These are phyloP conservation scores for Ustulina deusta DNA, from an alignment of 2,329 filamentous ascomycete genomes.

Conservation along the genomic window DNA sequence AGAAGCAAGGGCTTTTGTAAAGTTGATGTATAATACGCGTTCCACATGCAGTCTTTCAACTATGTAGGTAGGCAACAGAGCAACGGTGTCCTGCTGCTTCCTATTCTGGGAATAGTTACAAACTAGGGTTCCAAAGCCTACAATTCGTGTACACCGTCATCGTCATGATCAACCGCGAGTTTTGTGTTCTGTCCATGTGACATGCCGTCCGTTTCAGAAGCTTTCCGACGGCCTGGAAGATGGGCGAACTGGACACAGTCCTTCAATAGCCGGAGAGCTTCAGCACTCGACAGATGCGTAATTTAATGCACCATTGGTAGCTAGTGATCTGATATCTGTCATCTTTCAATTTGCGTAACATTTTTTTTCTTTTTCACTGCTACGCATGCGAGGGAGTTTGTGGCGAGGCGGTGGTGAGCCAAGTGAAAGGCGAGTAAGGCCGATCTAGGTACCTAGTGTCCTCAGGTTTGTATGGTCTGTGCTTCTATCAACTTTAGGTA, in stretches of 20 bases:
- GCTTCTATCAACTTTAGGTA: background rate
- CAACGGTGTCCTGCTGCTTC: background rate
- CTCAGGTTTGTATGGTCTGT: conserved; percentile 7
- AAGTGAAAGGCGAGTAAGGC: no score
- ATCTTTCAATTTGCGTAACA: no score
- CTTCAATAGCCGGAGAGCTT: background rate
- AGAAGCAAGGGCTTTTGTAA: conserved; percentile 88
- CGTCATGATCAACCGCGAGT: background rate
- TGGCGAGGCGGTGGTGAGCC: no score
- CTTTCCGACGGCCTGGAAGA: background rate
- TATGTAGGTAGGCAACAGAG: background rate
- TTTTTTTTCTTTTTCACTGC: no score
- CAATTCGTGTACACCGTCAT: background rate
- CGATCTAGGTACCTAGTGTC: no score
- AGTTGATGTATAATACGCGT: conserved; percentile 14
- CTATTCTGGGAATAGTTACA: background rate
- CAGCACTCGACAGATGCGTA: background rate
- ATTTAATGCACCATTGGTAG: background rate
- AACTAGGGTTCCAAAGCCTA: background rate
- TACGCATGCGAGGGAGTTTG: no score
- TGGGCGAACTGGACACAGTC: background rate
- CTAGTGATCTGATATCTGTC: background rate
- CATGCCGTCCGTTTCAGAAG: background rate
- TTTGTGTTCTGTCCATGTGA: background rate
- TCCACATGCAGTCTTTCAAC: background rate